Evolutionary conservation across 768 basidiomycete genomes (phyloP).

Genomic region (Baorangia bicolor): DNA sequence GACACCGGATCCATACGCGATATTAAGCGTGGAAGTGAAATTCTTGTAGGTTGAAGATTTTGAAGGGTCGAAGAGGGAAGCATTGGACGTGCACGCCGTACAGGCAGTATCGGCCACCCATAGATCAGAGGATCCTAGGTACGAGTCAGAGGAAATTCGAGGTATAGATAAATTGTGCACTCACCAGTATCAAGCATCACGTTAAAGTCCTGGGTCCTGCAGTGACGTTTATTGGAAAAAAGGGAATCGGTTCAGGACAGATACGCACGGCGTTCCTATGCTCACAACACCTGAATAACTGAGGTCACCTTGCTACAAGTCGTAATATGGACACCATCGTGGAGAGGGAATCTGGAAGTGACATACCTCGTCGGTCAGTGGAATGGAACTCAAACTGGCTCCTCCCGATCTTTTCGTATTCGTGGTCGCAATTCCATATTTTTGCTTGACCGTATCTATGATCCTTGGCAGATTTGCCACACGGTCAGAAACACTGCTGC

Average conservation of each 20-base stretch:
- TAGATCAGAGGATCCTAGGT: constrained; percentile 60
- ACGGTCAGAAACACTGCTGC: constrained; percentile 19
- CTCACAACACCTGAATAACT: constrained; percentile 53
- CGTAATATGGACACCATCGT: background rate
- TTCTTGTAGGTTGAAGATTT: constrained; percentile 39
- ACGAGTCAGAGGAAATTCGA: background rate
- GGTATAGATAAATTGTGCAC: background rate
- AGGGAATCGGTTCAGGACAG: background rate
- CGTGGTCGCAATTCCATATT: constrained; percentile 38
- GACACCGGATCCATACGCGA: constrained; percentile 68
- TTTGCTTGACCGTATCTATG: constrained; percentile 44
- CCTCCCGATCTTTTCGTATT: constrained; percentile 31
- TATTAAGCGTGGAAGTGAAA: constrained; percentile 28
- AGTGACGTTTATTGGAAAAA: background rate
- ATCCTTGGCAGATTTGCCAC: constrained; percentile 35
- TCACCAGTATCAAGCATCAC: constrained; percentile 82
- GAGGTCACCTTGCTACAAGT: constrained; percentile 44
- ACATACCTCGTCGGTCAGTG: constrained; percentile 44
- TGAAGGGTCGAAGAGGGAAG: constrained; percentile 43
- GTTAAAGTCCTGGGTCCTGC: constrained; percentile 64
- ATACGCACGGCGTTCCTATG: constrained; percentile 62
- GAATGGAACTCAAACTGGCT: constrained; percentile 18
- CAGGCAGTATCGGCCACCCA: constrained; percentile 70
- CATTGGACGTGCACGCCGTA: constrained; percentile 35
- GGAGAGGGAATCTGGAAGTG: background rate